phyloP scores from a whole-genome alignment of 148 eudicot species.

The Silene conica region DNA sequence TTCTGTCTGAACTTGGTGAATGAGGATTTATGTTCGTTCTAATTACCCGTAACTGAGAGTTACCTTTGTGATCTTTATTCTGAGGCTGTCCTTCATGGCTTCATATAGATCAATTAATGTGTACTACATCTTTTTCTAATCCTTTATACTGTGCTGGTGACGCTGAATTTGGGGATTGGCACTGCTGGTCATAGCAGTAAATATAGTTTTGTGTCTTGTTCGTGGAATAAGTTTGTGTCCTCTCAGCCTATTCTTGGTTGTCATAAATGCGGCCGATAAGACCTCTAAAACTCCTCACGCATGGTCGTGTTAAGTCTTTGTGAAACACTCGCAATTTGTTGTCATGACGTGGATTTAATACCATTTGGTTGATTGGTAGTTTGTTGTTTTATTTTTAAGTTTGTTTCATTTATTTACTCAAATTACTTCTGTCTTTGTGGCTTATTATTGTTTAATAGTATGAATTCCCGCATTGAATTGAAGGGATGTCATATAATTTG shows the following conservation, averaged over 20 bases:
- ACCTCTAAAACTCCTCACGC: background rate
- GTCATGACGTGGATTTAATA: background rate
- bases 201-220: background rate
- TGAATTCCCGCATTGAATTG: background rate
- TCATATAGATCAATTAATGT: background rate
- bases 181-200: background rate
- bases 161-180: background rate
- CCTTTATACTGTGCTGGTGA: background rate
- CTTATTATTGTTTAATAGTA: background rate
- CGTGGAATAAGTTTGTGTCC: background rate
- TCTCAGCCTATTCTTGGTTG: background rate
- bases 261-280: background rate
- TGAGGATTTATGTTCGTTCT: conserved; percentile 3
- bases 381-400: no score
- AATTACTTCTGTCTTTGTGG: no score
- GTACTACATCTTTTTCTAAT: background rate
- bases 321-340: background rate
- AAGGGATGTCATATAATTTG: background rate
- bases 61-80: background rate
- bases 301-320: background rate
- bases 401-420: no score
- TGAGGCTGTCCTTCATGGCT: background rate
- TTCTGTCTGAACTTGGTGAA: background rate
- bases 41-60: background rate
- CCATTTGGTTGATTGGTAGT: background rate